These are phyloP conservation scores for Globisporangium emineosum DNA, from an alignment of 352 stramenopile genomes.

Conservation along the genomic window DNA sequence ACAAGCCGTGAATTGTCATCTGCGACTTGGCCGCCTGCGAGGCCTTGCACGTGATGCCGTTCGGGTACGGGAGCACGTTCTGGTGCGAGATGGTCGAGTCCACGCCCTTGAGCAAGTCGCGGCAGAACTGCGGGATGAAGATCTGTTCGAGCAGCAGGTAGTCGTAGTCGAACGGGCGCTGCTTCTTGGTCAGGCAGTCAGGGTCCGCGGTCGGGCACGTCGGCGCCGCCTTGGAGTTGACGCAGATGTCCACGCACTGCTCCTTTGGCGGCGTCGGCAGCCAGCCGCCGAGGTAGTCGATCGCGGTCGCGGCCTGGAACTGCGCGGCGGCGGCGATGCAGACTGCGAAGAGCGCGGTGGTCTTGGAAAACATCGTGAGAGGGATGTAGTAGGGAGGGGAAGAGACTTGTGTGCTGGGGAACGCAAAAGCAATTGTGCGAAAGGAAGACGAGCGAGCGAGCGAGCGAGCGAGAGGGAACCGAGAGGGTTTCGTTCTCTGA, in stretches of 20 bases:
- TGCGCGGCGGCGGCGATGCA: slow-evolving; percentile 13
- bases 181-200: slow-evolving; percentile 57
- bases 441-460: background rate
- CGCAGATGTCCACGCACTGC: no score
- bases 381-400: background rate
- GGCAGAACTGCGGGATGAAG: slow-evolving; percentile 80
- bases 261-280: no score
- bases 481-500: background rate
- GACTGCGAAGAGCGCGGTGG: slow-evolving; percentile 12
- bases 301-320: slow-evolving; percentile 18
- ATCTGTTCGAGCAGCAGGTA: slow-evolving; percentile 78
- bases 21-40: slow-evolving; percentile 37
- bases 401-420: slow-evolving; percentile 4
- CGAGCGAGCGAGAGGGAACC: background rate
- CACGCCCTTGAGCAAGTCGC: slow-evolving; percentile 65
- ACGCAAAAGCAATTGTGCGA: slow-evolving; percentile 12
- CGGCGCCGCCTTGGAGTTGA: no score
- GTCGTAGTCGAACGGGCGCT: slow-evolving; percentile 70
- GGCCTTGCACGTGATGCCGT: slow-evolving; percentile 42
- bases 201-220: slow-evolving; percentile 52
- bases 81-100: no score
- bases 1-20: slow-evolving; percentile 75
- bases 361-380: slow-evolving; percentile 15
- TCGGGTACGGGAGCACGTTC: slow-evolving; percentile 53
- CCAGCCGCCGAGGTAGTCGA: no score